phyloP scores from a whole-genome alignment of 192 early-diverging fungal species.

The Entomortierella chlamydospora region DNA sequence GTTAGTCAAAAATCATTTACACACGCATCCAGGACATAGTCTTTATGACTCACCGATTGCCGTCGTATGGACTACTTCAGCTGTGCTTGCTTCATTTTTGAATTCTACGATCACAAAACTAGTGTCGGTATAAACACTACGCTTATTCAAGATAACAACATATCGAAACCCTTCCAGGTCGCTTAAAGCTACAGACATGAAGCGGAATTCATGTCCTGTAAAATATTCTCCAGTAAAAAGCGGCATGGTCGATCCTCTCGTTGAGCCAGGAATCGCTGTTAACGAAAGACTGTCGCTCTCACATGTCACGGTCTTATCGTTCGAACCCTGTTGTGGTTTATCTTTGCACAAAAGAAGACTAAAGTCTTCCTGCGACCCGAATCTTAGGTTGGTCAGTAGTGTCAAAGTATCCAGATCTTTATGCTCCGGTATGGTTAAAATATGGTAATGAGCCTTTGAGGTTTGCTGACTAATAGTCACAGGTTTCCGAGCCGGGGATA shows the following conservation, averaged over 20 bases:
- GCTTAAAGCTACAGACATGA: slow-evolving; percentile 17
- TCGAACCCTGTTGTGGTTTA: background rate
- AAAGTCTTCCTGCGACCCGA: slow-evolving; percentile 35
- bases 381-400: slow-evolving; percentile 52
- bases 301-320: background rate
- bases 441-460: slow-evolving; percentile 25
- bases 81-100: slow-evolving; percentile 29
- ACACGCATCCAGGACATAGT: too few relatives aligned
- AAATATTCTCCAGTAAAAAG: slow-evolving; percentile 22
- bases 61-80: slow-evolving; percentile 36
- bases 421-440: slow-evolving; percentile 48
- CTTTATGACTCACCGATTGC: slow-evolving; percentile 46
- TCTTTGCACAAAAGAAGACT: slow-evolving; percentile 60
- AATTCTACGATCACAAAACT: slow-evolving; percentile 61
- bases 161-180: slow-evolving; percentile 26
- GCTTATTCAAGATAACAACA: slow-evolving; percentile 50
- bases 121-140: slow-evolving; percentile 8
- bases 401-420: slow-evolving; percentile 39
- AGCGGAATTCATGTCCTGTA: slow-evolving; percentile 35
- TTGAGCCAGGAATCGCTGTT: slow-evolving; percentile 22
- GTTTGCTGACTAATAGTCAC: background rate
- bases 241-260: slow-evolving; percentile 18
- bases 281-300: slow-evolving; percentile 11
- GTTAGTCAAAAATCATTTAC: background rate
- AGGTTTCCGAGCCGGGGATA: slow-evolving; percentile 1